phyloP scores from a whole-genome alignment of 352 stramenopile species.

The Pythium sp. region DNA sequence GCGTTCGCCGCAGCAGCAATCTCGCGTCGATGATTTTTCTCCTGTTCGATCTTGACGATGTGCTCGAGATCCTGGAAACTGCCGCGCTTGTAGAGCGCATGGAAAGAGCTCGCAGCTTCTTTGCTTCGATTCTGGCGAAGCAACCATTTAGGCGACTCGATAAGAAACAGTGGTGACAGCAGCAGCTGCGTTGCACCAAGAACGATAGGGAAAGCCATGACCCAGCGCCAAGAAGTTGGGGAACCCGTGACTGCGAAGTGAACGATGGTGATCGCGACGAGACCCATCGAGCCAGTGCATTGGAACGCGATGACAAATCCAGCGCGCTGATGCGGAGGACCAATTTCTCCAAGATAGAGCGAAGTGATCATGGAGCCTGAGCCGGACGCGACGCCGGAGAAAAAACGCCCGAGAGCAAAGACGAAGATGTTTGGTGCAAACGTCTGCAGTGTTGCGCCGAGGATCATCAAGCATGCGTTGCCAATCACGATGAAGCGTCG shows the following conservation, averaged over 20 bases:
- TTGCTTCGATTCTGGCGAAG: slow-evolving; percentile 22
- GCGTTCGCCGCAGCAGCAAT: slow-evolving; percentile 16
- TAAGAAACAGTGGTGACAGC: slow-evolving; percentile 21
- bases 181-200: slow-evolving; percentile 32
- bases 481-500: slow-evolving; percentile 28
- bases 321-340: slow-evolving; percentile 26
- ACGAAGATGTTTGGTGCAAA: slow-evolving; percentile 36
- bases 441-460: slow-evolving; percentile 31
- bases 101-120: slow-evolving; percentile 27
- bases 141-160: slow-evolving; percentile 39
- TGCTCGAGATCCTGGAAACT: slow-evolving; percentile 34
- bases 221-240: slow-evolving; percentile 32
- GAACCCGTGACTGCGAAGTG: slow-evolving; percentile 37
- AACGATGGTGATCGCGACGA: slow-evolving; percentile 28
- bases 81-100: slow-evolving; percentile 30
- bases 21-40: slow-evolving; percentile 26
- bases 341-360: slow-evolving; percentile 35
- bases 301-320: slow-evolving; percentile 41
- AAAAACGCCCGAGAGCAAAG: slow-evolving; percentile 36
- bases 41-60: slow-evolving; percentile 23
- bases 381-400: slow-evolving; percentile 37
- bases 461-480: slow-evolving; percentile 37
- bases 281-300: slow-evolving; percentile 26
- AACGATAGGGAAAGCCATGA: slow-evolving; percentile 36
- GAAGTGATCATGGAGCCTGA: slow-evolving; percentile 34